A percentile compares a stretch with the other conserved stretches of the same genome.
Evolutionary conservation across 768 basidiomycete genomes (phyloP).

Genomic region (Boletus coccyginus): DNA sequence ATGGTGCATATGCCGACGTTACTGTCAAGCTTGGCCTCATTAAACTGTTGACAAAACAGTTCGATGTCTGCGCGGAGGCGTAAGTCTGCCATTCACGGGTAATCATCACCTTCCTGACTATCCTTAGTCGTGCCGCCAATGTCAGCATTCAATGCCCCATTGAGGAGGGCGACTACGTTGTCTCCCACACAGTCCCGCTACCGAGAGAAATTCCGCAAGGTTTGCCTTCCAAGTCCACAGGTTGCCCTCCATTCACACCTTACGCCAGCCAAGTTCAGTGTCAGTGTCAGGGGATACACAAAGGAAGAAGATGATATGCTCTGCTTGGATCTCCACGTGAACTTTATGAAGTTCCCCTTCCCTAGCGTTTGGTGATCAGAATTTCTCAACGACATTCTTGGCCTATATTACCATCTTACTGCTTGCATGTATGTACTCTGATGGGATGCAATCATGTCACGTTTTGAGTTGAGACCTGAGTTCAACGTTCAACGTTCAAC

Average conservation of each 20-base stretch:
- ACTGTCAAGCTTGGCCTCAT: conserved; percentile 91
- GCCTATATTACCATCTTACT: background rate
- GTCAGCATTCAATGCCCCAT: conserved; percentile 84
- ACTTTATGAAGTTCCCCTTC: conserved; percentile 58
- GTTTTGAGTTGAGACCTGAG: no score
- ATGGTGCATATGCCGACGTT: conserved; percentile 90
- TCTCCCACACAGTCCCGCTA: conserved; percentile 79
- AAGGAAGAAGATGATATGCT: conserved; percentile 69
- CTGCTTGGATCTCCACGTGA: conserved; percentile 76
- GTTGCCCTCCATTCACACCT: conserved; percentile 2
- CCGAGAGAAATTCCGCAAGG: conserved; percentile 91
- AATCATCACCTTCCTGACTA: background rate
- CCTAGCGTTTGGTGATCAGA: conserved; percentile 24
- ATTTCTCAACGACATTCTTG: background rate
- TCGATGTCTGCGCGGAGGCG: conserved; percentile 95
- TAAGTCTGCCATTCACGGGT: conserved; percentile 42
- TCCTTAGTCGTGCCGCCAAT: conserved; percentile 66
- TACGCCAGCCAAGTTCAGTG: conserved; percentile 73
- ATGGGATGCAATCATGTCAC: background rate
- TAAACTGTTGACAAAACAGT: conserved; percentile 78
- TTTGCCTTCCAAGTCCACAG: conserved; percentile 23
- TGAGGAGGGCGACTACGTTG: conserved; percentile 61
- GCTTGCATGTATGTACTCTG: conserved; percentile 7
- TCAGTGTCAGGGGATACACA: conserved; percentile 69
- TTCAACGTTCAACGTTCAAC: background rate